Evolutionary conservation across 176 grass and related monocot species (phyloP), one percentile per base, ranked within the genome.

Genomic region (Raddia guianensis): DNA sequence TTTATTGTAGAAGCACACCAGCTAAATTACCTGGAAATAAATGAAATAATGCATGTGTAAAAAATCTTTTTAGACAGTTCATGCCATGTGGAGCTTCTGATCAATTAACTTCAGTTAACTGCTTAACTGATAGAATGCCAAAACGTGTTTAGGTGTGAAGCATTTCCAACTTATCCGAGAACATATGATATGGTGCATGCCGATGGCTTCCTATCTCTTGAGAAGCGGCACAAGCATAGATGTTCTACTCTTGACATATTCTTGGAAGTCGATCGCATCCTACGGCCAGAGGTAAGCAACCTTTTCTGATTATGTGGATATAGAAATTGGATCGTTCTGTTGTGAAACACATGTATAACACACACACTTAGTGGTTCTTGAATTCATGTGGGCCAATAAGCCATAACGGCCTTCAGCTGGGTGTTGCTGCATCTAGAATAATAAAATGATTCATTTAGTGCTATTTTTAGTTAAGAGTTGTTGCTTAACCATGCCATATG

Each of bases 141-240:
- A 55, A 73, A 42, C 90, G 9, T 82, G 16, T 68, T 78, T 82
- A 99, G 97, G 97, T 99, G 97, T 85, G 97, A 99, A 86, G 86
- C 93, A 52, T 99, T 99, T 90, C 93, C 97, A 72, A 88, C 96
- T 49, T 99, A 95, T 83, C 96, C 96, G 56, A 93, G 96, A 90
- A 95, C 96, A 82, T 99, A 99, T 86, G 96, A 99, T 91, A 90
- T 93, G 96, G 92, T 99, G 63, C 96, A 99, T 74, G 92, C 92
- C 76, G 88, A 99, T 78, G 96, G 96, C 52, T 82, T 99, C 82
- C 79, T 99, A 47, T 95, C 93, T 52, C 89, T 99, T 72, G 86
- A 91, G 69, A 84, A 74, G 70, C 60, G n/a, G 40, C 69, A 80
- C 10, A 95, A 90, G 59, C 83, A 78, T 68, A 91, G 91, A 75